Base-by-base conservation (phyloP, 2,329 filamentous ascomycete genomes). In the Stenocarpella maydis region DNA sequence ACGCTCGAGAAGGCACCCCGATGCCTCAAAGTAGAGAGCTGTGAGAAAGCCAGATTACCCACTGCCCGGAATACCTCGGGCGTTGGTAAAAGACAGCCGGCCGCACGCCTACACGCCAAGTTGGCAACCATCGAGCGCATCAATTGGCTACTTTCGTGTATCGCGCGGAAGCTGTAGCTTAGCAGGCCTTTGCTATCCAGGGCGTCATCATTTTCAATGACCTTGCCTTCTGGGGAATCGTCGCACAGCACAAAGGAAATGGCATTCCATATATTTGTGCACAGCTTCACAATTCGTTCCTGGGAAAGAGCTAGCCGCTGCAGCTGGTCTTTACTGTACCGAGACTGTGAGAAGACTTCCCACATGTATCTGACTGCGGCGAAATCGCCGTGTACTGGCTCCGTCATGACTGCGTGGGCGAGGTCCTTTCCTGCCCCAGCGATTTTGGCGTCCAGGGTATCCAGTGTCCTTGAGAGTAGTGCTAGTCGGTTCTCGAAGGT, bases 1-100 rank as follows among this genome's bases (percentile, higher is more conserved):
- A 98, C 96, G 0, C 95, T 95, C 0, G 94, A 96, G 76, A 98
- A 97, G 8, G 96, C 96, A 68, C 96, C 96, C 69, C 96, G 88
- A 78, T 99, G 96, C 49, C 96, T 88, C 37, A 99, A 84, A 65
- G 88, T 92, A 0, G 93, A 89, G 10, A 99, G 84, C 76, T 99
- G 93, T 2, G 88, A 88, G 76, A 98, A 97, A 19, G 93, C 91
- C 8, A 97, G 81, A 47, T 88, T 84, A 10, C 94, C 94, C 45
- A 95, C 87, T 10, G 81, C 82, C 47, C 88, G 84, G 71, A 94
- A 92, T 0, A 91, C 84, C 1, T 84, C 79, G 12, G 78, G 76
- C 2, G 83, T 80, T 1, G 86, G 85, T n/a, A 83, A 79, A 0
- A 90, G 82, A 34, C 80, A 77, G 3, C 82, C 81, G 9, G 75